Evolutionary conservation across 257 asterid genomes (phyloP), one percentile per base, ranked within the genome.

Genomic region (Dorcoceras hygrometricum): DNA sequence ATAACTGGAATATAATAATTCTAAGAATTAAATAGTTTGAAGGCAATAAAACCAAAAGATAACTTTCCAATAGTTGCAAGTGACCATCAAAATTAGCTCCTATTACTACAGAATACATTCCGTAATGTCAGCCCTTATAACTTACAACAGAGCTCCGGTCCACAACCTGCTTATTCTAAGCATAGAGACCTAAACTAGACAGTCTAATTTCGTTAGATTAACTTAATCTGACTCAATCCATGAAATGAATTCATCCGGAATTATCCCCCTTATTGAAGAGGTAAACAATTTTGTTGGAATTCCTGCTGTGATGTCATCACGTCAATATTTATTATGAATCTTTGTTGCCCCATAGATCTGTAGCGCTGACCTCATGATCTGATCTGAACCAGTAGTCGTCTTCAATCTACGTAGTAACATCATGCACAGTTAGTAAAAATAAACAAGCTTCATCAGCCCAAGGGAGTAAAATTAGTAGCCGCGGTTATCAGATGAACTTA

Each of bases 301-400:
- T 53, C 50, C 34, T 32, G 50, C 22, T 67, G 66, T 36, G 36
- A 68, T n/a, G n/a, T n/a, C n/a, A n/a, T n/a, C n/a, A n/a, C n/a
- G n/a, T n/a, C n/a, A 43, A 43, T 36, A 23, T 57, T 56, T 27
- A 39, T 74, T 62, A 81, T 36, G 57, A 63, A 62, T 72, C 68
- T 56, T 80, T 80, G 8, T 67, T n/a, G 65, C 86, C 75, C 97
- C 97, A 91, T 36, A 91, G 72, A 55, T 82, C 82, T 0, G 87
- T 83, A 24, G 77, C 71, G 23, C 85, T 77, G 48, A 71, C 77
- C 54, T 74, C 79, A 62, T 61, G 36, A 57, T 86, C 88, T 9
- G 93, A 80, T 67, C 56, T 79, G 79, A 91, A 73, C 97, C 97
- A 86, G 69, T 91, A 91, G 75, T 85, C 97, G 63, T 79, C 78